Base-by-base conservation (phyloP, 2,329 filamentous ascomycete genomes). In the Apiospora phragmitis region DNA sequence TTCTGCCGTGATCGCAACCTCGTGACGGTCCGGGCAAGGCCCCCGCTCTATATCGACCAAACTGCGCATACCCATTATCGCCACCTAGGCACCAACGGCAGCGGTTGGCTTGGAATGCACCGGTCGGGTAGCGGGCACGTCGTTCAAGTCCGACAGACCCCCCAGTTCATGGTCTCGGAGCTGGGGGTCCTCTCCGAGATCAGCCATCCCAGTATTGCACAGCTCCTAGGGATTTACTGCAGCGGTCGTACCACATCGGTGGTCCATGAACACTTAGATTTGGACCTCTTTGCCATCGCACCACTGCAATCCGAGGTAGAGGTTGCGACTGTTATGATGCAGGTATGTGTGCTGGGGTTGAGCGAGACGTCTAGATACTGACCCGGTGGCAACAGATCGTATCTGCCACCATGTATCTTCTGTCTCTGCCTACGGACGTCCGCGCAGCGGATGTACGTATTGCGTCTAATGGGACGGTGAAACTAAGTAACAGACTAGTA, bases 201-300 rank as follows among this genome's bases (percentile, higher is more conserved):
- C 41, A 42, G 42, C 47, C 59, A 69, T 47, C 38, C 62, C 14
- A 69, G 47, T 49, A 26, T 69, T 26, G 68, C 68, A 65, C 68
- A 43, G n/a, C 47, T 69, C 7, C 45, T 69, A 24, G 68, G 68
- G 29, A 26, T 66, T 24, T 69, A 69, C 42, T 69, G 32, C 59
- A 69, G 35, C 59, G 35, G 45, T 41, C 24, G 49, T 32, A 47
- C 42, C 35, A 69, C 59, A 18, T 59, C 59, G 18, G 45, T 69
- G 24, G 68, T 66, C 38, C 45, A 47, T 38, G 59, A 69, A 43
- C 35, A 69, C 41, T 32, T 62, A 12, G 68, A 66, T n/a, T 18
- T 69, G n/a, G 68, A 69, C 45, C 68, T 69, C 55, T 62, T 69
- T 69, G 42, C 38, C 21, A 49, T 66, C 55, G 21, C 29, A 4